Evolutionary conservation across 2,329 filamentous ascomycete genomes (phyloP), one percentile per base, ranked within the genome.

Genomic region (Aspergillus neoniger): DNA sequence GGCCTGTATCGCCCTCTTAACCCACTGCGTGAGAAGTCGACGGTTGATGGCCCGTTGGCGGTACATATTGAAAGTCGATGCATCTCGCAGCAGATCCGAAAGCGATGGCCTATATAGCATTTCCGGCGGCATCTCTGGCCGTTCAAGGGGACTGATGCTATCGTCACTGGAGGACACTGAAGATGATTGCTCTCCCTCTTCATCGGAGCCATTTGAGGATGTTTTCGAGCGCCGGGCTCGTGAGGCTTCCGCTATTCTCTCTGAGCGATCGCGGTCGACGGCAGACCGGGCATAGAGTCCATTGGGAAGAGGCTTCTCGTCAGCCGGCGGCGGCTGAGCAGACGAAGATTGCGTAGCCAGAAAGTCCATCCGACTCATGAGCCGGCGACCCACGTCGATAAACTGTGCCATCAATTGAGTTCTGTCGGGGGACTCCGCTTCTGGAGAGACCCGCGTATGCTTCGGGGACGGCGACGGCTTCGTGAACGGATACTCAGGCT

Each of bases 21-120:
- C 76, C 84, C 83, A 85, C 61, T 73, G 75, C 28, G 76, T 75
- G 32, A 84, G 65, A 39, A 77, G 69, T n/a, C 72, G 70, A 30
- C 77, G 73, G 38, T 74, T 72, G 12, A 74, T 72, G 8, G 72
- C 74, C 30, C 76, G 71, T 62, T 76, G 75, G 25, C 76, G 71
- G 57, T 79, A 78, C 69, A 76, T 73, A 57, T 78, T 76, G 61
- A 82, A 82, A 8, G 76, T 81, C 38, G 80, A 81, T 14, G 81
- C 82, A 70, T 85, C 82, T 30, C 79, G 77, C 52, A 81, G 70
- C 65, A 85, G 70, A 61, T 82, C 80, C 7, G 81, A 82, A 49
- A 83, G 76, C 14, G 82, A 81, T 8, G 80, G 82, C 48, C 76
- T 76, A 61, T 81, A 82, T 14, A 80, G 70, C 64, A 81, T 74